phyloP scores from a whole-genome alignment of 805 yeast genomes.

The Wickerhamomyces chambardii region DNA sequence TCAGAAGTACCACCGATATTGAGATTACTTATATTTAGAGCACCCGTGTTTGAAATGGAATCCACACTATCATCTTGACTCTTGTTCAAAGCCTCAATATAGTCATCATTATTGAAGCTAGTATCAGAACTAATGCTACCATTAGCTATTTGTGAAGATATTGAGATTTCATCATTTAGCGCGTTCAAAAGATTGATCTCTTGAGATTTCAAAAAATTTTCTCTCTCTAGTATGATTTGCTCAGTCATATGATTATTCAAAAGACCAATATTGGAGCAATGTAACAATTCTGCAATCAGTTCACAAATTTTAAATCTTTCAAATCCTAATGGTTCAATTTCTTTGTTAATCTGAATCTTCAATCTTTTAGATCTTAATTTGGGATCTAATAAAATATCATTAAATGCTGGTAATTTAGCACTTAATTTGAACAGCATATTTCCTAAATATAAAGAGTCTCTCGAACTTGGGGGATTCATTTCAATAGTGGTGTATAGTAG shows the following conservation, averaged over 20 bases:
- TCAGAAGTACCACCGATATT: slow-evolving; percentile 19
- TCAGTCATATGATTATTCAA: slow-evolving; percentile 74
- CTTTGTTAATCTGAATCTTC: slow-evolving; percentile 39
- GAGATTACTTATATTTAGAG: slow-evolving; percentile 11
- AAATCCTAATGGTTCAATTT: slow-evolving; percentile 79
- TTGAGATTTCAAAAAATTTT: slow-evolving; percentile 39
- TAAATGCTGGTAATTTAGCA: slow-evolving; percentile 46
- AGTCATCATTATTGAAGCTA: no score
- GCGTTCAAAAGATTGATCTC: slow-evolving; percentile 17
- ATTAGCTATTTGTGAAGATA: slow-evolving; percentile 1
- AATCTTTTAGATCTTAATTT: slow-evolving; percentile 17
- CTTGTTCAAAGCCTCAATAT: no score
- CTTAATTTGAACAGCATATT: slow-evolving; percentile 70
- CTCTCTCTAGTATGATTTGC: slow-evolving; percentile 60
- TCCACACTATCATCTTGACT: background rate
- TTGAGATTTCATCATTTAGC: slow-evolving; percentile 16
- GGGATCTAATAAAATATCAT: slow-evolving; percentile 30
- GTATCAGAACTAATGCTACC: background rate
- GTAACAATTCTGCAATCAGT: slow-evolving; percentile 86
- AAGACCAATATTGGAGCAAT: slow-evolving; percentile 92
- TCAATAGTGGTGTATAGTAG: slow-evolving; percentile 67
- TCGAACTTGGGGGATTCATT: slow-evolving; percentile 77
- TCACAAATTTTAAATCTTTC: slow-evolving; percentile 92
- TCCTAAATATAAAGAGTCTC: slow-evolving; percentile 91
- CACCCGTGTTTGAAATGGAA: background rate